Conservation (phyloP, 306 rosid species). For the Mucuna pruriens region DNA sequence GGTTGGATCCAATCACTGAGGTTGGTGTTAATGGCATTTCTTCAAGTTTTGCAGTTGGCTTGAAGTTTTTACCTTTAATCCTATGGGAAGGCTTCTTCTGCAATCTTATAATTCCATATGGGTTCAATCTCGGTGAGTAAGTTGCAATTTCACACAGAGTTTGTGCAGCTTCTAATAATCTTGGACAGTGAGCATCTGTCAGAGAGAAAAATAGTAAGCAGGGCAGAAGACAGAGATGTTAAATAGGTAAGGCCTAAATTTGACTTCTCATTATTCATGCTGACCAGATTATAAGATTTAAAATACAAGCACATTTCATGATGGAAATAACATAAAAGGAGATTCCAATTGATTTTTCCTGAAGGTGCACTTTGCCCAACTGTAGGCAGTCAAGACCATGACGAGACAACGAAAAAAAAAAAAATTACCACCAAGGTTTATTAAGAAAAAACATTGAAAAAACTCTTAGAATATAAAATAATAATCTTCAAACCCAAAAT, state of each 20-base stretch:
- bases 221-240: neutral
- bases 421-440: too few relatives aligned
- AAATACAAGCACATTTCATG: neutral
- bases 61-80: conserved; percentile 60
- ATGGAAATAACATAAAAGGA: neutral
- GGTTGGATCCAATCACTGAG: conserved; percentile 40
- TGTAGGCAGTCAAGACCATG: too few relatives aligned
- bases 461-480: too few relatives aligned
- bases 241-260: neutral
- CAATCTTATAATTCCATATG: conserved; percentile 52
- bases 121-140: conserved; percentile 32
- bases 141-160: conserved; percentile 26
- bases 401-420: too few relatives aligned
- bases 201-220: conserved; percentile 30
- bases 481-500: too few relatives aligned
- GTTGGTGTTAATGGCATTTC: conserved; percentile 43
- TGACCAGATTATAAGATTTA: conserved; percentile 1
- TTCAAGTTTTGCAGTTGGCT: conserved; percentile 52
- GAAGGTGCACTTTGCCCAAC: conserved; percentile 6
- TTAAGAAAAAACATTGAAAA: too few relatives aligned
- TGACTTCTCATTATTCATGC: neutral
- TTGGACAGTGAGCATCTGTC: conserved; percentile 57
- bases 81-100: conserved; percentile 61
- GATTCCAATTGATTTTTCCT: neutral
- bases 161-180: conserved; percentile 61